These are phyloP conservation scores for Umbellularia californica DNA, from an alignment of 164 flowering plant genomes.

Conservation along the genomic window DNA sequence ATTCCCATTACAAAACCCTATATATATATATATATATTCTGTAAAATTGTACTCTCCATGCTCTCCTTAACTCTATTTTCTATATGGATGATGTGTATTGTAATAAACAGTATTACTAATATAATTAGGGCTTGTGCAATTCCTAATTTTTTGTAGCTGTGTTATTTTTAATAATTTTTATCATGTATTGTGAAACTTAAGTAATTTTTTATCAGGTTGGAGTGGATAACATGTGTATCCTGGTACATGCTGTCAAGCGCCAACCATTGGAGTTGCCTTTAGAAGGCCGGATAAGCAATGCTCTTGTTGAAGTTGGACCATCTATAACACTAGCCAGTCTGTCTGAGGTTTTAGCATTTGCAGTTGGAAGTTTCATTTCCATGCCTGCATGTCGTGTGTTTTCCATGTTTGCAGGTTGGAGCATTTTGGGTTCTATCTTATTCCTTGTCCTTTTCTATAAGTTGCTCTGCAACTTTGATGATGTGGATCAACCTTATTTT, in stretches of 20 bases:
- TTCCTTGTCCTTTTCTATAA: background rate
- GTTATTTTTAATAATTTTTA: background rate
- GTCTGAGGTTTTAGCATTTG: constrained; percentile 93
- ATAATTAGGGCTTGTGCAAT: background rate
- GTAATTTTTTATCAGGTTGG: constrained; percentile 60
- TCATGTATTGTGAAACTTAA: background rate
- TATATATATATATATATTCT: no score
- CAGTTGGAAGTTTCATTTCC: constrained; percentile 93
- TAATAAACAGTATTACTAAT: background rate
- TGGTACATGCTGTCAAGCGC: constrained; percentile 90
- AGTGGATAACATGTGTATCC: constrained; percentile 96
- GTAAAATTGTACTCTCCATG: no score
- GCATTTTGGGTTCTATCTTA: background rate
- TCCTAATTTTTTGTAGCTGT: background rate
- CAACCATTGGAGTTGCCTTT: constrained; percentile 73
- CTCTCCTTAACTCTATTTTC: no score
- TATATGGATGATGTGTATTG: no score
- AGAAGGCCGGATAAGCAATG: constrained; percentile 84
- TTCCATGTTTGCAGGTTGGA: constrained; percentile 97
- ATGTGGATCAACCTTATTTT: constrained; percentile 6
- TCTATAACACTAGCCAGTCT: constrained; percentile 93
- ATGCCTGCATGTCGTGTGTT: constrained; percentile 99
- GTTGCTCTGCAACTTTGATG: background rate
- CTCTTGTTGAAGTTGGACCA: constrained; percentile 96
- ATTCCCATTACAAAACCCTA: no score